Conservation (phyloP, 176 grass and related monocot species). For the Pontederia crassipes region DNA sequence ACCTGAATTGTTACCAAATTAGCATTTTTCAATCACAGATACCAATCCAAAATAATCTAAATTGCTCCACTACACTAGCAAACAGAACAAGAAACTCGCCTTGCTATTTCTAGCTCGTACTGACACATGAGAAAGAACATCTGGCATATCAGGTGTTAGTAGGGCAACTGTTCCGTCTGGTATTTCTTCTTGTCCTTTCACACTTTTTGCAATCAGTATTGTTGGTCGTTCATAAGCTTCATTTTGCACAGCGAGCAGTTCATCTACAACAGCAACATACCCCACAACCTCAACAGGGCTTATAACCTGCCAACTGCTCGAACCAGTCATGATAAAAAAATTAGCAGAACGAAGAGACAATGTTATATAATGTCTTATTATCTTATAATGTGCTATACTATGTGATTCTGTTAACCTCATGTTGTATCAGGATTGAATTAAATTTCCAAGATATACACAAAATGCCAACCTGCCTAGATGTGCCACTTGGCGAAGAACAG, state of each 20-base stretch:
- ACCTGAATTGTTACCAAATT: constrained; percentile 37
- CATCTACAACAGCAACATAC: constrained; percentile 69
- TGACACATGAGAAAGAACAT: constrained; percentile 98
- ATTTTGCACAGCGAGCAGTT: constrained; percentile 70
- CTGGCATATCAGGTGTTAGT: constrained; percentile 96
- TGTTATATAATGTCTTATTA: background rate
- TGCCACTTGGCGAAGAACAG: constrained; percentile 75
- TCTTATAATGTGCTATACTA: background rate
- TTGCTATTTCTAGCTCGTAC: constrained; percentile 98
- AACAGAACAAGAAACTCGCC: constrained; percentile 28
- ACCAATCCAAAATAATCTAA: background rate
- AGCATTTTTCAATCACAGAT: background rate
- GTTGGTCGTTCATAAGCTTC: constrained; percentile 77
- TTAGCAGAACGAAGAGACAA: background rate
- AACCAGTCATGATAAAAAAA: constrained; percentile 16
- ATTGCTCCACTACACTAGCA: too few species aligned
- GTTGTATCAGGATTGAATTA: background rate
- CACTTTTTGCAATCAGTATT: constrained; percentile 79
- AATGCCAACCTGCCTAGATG: constrained; percentile 63
- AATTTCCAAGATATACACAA: background rate
- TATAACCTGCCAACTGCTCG: constrained; percentile 93
- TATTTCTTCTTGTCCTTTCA: constrained; percentile 99
- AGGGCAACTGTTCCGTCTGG: constrained; percentile 80
- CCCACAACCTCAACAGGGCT: constrained; percentile 89
- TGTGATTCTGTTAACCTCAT: background rate